A percentile compares a stretch with the other conserved stretches of the same genome.
These are phyloP conservation scores for Phaeosphaeriaceae sp. DNA, from an alignment of 2,329 filamentous ascomycete genomes.

Conservation along the genomic window DNA sequence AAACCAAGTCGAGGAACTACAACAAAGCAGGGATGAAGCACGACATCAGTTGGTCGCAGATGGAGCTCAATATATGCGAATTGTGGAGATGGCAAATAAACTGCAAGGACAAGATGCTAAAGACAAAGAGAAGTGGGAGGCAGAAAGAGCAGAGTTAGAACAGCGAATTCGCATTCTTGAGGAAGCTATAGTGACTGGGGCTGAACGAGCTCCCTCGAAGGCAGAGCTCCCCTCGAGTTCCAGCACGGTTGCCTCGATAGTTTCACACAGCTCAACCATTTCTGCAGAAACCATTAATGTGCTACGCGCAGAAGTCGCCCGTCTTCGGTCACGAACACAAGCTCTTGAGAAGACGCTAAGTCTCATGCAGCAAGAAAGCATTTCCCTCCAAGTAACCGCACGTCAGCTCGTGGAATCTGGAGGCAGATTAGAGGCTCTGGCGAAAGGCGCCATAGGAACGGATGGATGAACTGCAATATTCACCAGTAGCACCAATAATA, in stretches of 20 bases:
- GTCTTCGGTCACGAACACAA: constrained; percentile 38
- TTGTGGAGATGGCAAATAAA: constrained; percentile 57
- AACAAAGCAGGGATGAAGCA: constrained; percentile 56
- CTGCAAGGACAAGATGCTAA: constrained; percentile 53
- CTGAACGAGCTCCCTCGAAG: constrained; percentile 2
- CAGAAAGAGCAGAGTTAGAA: constrained; percentile 48
- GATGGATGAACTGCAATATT: constrained; percentile 1
- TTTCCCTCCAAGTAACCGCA: constrained; percentile 36
- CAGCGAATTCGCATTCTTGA: constrained; percentile 46
- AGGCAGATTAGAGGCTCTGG: constrained; percentile 31
- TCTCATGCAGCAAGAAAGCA: constrained; percentile 35
- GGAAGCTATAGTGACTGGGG: constrained; percentile 37
- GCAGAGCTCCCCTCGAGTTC: constrained; percentile 1
- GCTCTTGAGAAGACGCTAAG: constrained; percentile 34
- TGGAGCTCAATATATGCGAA: constrained; percentile 58
- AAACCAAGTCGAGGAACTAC: constrained; percentile 56
- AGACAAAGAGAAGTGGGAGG: constrained; percentile 51
- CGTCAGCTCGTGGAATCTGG: constrained; percentile 34
- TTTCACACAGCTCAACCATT: constrained; percentile 3
- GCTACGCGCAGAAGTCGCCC: constrained; percentile 37
- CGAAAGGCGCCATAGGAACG: constrained; percentile 4
- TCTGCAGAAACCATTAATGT: constrained; percentile 36
- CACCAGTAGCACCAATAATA: not conserved
- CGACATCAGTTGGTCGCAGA: constrained; percentile 51
- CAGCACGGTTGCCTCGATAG: not conserved